Evolutionary conservation across 2,329 filamentous ascomycete species (phyloP).

Genomic region (Stemphylium vesicarium): DNA sequence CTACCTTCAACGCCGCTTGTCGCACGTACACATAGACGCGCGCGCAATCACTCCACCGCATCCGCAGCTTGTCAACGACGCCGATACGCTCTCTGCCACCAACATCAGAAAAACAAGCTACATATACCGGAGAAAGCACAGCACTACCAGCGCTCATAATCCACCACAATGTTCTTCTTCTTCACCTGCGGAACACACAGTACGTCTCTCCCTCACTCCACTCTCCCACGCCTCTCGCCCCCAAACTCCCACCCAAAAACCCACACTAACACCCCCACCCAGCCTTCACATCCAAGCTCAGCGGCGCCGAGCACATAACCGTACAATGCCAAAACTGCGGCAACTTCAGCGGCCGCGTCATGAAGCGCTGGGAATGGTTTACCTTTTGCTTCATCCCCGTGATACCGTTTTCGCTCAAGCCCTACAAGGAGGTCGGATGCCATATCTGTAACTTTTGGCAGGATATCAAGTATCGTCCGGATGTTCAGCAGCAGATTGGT

Average conservation of each 20-base stretch:
- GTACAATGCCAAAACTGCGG: slow-evolving; percentile 61
- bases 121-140: neutral
- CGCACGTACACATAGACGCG: neutral
- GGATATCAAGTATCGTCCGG: slow-evolving; percentile 54
- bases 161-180: slow-evolving; percentile 54
- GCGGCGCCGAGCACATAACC: slow-evolving; percentile 57
- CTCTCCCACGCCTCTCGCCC: too few species aligned
- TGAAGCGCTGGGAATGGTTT: slow-evolving; percentile 64
- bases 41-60: neutral
- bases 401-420: slow-evolving; percentile 69
- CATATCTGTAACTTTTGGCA: slow-evolving; percentile 79
- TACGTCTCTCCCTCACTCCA: slow-evolving; percentile 36
- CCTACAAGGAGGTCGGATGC: slow-evolving; percentile 70
- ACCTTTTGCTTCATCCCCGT: slow-evolving; percentile 80
- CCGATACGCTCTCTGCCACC: neutral
- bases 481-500: slow-evolving; percentile 44
- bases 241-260: neutral
- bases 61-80: neutral
- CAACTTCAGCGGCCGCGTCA: slow-evolving; percentile 50
- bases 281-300: slow-evolving; percentile 56
- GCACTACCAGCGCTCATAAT: slow-evolving; percentile 2
- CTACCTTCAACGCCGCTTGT: neutral
- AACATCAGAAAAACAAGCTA: neutral
- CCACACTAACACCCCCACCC: neutral
- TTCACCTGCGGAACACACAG: slow-evolving; percentile 59